Conservation (phyloP, 768 basidiomycete genomes). For the Trametes punicea region DNA sequence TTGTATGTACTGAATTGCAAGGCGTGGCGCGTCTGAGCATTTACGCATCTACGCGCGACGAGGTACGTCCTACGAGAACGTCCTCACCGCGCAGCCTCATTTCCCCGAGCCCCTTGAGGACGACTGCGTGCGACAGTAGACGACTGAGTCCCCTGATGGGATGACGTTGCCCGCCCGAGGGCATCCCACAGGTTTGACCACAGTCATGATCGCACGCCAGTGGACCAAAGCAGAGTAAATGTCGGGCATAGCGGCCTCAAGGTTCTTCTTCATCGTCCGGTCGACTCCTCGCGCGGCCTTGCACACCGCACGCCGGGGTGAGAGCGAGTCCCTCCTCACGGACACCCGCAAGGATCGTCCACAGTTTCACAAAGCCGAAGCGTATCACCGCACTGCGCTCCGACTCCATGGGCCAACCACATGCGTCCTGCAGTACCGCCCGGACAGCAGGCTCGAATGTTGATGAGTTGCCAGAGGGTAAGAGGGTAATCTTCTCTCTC, state of each 20-base stretch:
- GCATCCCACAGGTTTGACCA: too few relatives aligned
- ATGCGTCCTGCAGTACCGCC: too few relatives aligned
- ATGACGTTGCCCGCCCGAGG: too few relatives aligned
- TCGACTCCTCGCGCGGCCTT: background rate
- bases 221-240: background rate
- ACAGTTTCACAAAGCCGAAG: background rate
- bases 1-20: constrained; percentile 2
- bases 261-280: background rate
- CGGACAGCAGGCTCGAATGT: too few relatives aligned
- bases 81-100: constrained; percentile 16
- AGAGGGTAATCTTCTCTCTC: background rate
- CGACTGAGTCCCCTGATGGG: too few relatives aligned
- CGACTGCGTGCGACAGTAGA: too few relatives aligned
- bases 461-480: background rate
- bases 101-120: background rate
- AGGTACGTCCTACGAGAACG: background rate
- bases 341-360: background rate
- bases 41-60: too few relatives aligned
- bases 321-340: background rate
- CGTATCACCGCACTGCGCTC: background rate
- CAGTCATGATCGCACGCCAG: too few relatives aligned
- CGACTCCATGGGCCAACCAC: background rate
- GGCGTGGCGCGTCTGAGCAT: background rate
- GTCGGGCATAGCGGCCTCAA: background rate
- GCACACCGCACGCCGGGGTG: background rate